Base-by-base conservation (phyloP, 2,329 filamentous ascomycete species). In the Fusarium beomiforme region DNA sequence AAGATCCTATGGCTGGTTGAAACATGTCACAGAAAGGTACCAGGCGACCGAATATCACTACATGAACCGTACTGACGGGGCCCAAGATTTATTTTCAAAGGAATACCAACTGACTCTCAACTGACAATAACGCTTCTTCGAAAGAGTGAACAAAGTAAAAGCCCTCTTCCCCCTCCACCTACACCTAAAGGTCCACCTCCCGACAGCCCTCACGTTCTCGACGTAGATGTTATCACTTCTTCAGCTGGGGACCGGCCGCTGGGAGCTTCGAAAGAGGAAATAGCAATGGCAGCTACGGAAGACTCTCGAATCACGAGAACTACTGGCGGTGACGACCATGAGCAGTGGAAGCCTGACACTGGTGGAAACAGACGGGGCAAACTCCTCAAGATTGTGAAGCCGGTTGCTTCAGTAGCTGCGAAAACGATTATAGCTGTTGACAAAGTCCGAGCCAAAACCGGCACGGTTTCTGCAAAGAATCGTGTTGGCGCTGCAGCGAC, bases 91-190 rank as follows among this genome's bases (percentile, higher is more conserved):
- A 76, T 94, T 1, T 88, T 95, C 61, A 93, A 92, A 75, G 91
- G 92, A 19, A 90, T 94, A 0, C 93, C 93, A 0, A 95, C 92
- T 5, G 94, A 95, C 76, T 92, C 92, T 5, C 93, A 95, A 75
- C 85, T 95, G 17, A 90, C 92, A 0, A 83, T 95, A 41, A 94
- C 93, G 0, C 85, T 95, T 1, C 87, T 95, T 14, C 91, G 93
- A 29, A 88, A 94, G 41, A 92, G 92, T 51, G 93, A 95, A 80
- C 87, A 88, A 4, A 93, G 93, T 79, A 91, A 91, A 62, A 89
- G 92, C 3, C 93, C 93, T 1, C 80, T 95, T 0, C 90, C 91
- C 2, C 89, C 86, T 0, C 83, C 85, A 0, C 61, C 65, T 0
- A 3, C 13, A 4, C 7, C 49, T 5, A 37, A 58, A 13, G 8